These are phyloP conservation scores for Exophiala viscosa DNA, from an alignment of 2,329 filamentous ascomycete genomes.

Conservation along the genomic window DNA sequence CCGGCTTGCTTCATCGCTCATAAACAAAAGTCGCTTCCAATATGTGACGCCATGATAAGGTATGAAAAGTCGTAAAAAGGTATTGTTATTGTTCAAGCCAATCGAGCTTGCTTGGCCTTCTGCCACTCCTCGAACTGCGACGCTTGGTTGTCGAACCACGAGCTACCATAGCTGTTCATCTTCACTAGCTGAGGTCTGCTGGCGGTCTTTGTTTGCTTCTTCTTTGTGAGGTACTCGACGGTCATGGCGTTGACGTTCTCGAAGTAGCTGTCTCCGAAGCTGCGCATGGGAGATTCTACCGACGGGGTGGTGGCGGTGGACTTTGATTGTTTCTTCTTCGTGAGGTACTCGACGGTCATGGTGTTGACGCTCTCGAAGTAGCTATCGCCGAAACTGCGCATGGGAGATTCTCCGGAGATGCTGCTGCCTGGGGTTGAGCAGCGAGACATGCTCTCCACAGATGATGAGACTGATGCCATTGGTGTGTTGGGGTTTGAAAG, in stretches of 20 bases:
- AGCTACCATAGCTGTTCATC: conserved; percentile 13
- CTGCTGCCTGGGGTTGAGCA: conserved; percentile 1
- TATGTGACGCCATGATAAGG: not conserved
- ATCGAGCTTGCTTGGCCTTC: conserved; percentile 4
- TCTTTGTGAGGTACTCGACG: conserved; percentile 2
- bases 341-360: conserved; percentile 5
- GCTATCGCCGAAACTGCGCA: conserved; percentile 18
- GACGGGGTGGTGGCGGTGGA: not conserved
- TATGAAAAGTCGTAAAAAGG: not conserved
- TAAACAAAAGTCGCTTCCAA: not conserved
- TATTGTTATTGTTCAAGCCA: conserved; percentile 2
- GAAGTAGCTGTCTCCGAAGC: conserved; percentile 11
- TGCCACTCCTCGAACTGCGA: conserved; percentile 19
- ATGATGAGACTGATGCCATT: conserved; percentile 3
- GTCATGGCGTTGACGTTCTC: conserved; percentile 7
- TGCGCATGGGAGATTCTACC: conserved; percentile 2
- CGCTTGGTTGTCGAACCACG: conserved; percentile 19
- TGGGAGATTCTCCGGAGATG: not conserved
- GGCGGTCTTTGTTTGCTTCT: conserved; percentile 4
- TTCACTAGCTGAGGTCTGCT: not conserved
- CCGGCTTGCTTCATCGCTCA: not conserved
- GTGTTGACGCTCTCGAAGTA: conserved; percentile 20
- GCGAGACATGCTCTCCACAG: too few relatives aligned
- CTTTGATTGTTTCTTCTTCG: conserved; percentile 1
- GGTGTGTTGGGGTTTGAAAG: not conserved